A percentile compares a stretch with the other conserved stretches of the same genome.
These are phyloP conservation scores for Plasmodium coatneyi DNA, from an alignment of 169 alveolate genomes.

Conservation along the genomic window DNA sequence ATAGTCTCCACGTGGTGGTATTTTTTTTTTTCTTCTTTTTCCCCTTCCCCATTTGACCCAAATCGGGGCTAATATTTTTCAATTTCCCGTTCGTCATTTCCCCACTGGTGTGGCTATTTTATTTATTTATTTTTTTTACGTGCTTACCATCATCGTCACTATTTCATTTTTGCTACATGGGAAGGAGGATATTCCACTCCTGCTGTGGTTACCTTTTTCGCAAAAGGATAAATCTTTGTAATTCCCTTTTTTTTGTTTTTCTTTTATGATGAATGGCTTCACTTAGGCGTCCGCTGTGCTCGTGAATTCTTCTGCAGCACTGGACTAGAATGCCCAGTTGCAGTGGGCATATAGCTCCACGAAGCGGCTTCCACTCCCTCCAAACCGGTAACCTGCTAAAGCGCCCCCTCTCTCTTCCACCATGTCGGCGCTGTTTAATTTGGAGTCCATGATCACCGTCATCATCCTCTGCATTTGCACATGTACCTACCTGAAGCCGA, in stretches of 20 bases:
- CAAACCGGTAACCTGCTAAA: too few species aligned
- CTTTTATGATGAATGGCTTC: not conserved
- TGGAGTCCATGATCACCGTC: slow-evolving; percentile 93
- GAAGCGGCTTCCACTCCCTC: too few species aligned
- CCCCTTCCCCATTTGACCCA: not conserved
- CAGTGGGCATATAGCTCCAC: not conserved
- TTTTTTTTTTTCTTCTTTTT: not conserved
- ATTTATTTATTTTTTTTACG: not conserved
- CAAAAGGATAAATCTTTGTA: not conserved
- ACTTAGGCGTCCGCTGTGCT: not conserved
- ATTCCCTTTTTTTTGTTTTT: not conserved
- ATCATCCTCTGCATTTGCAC: slow-evolving; percentile 94
- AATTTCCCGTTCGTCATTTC: not conserved
- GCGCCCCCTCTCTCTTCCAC: not conserved
- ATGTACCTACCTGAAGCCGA: slow-evolving; percentile 92
- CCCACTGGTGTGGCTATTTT: not conserved
- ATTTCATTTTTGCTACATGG: not conserved
- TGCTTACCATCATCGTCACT: not conserved
- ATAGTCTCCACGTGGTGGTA: not conserved
- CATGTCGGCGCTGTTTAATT: slow-evolving; percentile 95
- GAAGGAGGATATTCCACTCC: not conserved
- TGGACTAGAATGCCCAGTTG: not conserved
- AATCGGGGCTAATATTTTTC: not conserved
- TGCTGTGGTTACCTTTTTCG: not conserved
- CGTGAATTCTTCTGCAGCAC: not conserved